Evolutionary conservation across 805 yeast species (phyloP).

Genomic region (Ogataea saltuana): DNA sequence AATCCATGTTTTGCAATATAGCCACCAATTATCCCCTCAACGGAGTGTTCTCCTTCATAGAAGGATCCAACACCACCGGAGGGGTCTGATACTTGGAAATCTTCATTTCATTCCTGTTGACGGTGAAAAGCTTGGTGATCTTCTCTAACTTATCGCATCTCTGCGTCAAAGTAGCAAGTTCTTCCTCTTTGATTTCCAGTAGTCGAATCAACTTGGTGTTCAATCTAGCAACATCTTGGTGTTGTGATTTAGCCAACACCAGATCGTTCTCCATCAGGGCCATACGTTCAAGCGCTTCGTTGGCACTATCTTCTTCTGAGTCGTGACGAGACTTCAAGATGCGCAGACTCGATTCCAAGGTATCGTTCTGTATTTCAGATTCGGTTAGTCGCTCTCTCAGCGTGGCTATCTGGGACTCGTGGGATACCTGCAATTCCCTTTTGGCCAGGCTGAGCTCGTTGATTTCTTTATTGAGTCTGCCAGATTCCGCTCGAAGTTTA

Average conservation of each 20-base stretch:
- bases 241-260: constrained; percentile 4
- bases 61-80: constrained; percentile 18
- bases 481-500: constrained; percentile 6
- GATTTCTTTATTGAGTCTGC: constrained; percentile 13
- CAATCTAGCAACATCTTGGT: constrained; percentile 3
- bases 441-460: constrained; percentile 8
- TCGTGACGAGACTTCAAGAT: constrained; percentile 11
- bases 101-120: constrained; percentile 25
- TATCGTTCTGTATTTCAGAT: constrained; percentile 30
- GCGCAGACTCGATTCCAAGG: constrained; percentile 26
- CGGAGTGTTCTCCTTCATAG: constrained; percentile 7
- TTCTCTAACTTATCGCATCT: constrained; percentile 22
- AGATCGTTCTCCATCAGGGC: constrained; percentile 30
- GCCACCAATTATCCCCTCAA: neutral
- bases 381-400: constrained; percentile 19
- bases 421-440: neutral
- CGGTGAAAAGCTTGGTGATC: constrained; percentile 24
- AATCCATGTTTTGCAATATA: neutral
- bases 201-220: neutral
- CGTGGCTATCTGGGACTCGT: constrained; percentile 11
- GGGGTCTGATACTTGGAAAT: constrained; percentile 29
- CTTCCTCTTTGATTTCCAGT: constrained; percentile 8
- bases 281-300: constrained; percentile 25
- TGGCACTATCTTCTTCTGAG: constrained; percentile 17
- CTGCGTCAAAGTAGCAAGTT: constrained; percentile 3